Conservation (phyloP, 2,329 filamentous ascomycete species). For the Colletotrichum sp. region DNA sequence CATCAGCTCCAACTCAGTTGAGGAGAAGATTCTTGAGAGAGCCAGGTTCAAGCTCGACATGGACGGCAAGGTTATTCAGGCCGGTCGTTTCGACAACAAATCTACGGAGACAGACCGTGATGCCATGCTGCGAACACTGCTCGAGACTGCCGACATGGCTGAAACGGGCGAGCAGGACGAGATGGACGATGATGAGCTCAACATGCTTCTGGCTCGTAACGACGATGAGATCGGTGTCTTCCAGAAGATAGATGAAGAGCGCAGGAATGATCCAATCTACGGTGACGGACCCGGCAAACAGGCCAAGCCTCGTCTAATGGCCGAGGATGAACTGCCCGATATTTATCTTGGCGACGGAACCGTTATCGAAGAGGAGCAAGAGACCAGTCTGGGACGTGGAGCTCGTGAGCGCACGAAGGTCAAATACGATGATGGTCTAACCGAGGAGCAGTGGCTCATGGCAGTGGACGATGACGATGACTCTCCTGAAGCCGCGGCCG, state of each 20-base stretch:
- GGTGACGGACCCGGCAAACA: constrained; percentile 69
- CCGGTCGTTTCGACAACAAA: constrained; percentile 99
- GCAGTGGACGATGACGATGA: constrained; percentile 98
- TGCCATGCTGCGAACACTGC: constrained; percentile 89
- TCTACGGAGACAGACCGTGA: constrained; percentile 98
- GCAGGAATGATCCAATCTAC: constrained; percentile 70
- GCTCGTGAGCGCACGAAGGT: constrained; percentile 94
- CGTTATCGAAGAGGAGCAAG: constrained; percentile 78
- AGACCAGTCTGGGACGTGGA: constrained; percentile 80
- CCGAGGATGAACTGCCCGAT: constrained; percentile 87
- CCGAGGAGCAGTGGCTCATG: constrained; percentile 98
- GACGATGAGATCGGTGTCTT: constrained; percentile 81
- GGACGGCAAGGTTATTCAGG: constrained; percentile 99
- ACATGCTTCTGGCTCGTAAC: constrained; percentile 88
- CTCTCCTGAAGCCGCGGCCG: constrained; percentile 88
- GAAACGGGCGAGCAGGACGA: constrained; percentile 83
- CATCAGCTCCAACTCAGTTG: constrained; percentile 95
- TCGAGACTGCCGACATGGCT: constrained; percentile 80
- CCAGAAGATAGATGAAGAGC: constrained; percentile 82
- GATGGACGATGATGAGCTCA: constrained; percentile 98
- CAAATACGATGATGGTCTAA: constrained; percentile 95
- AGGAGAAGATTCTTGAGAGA: constrained; percentile 97
- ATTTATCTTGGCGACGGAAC: constrained; percentile 91
- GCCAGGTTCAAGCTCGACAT: constrained; percentile 98
- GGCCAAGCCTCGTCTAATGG: constrained; percentile 79